These are phyloP conservation scores for Fusarium virguliforme DNA, from an alignment of 2,329 filamentous ascomycete species.

Conservation along the genomic window DNA sequence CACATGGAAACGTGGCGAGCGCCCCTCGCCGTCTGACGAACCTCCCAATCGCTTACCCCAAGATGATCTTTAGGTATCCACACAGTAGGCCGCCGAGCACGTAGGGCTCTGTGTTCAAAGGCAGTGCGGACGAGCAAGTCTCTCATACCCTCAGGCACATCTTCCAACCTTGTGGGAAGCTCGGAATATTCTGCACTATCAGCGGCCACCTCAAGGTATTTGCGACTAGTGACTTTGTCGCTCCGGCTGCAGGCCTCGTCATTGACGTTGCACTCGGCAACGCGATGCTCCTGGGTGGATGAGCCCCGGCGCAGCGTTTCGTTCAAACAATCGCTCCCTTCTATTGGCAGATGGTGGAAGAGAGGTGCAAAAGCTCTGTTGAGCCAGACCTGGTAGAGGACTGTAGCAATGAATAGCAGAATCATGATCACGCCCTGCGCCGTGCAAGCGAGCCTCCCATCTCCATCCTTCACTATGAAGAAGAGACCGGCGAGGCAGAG, in stretches of 20 bases:
- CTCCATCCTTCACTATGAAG: constrained; percentile 78
- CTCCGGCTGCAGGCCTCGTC: neutral
- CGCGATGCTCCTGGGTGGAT: neutral
- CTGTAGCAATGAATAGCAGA: constrained; percentile 78
- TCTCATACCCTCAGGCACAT: neutral
- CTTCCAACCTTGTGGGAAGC: neutral
- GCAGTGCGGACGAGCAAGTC: neutral
- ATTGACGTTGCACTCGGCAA: neutral
- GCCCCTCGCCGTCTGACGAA: neutral
- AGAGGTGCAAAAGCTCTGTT: neutral
- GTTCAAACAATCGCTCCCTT: neutral
- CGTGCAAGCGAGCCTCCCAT: constrained; percentile 72
- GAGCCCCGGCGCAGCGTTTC: neutral
- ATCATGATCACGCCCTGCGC: constrained; percentile 91
- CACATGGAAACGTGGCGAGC: neutral
- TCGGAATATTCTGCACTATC: neutral
- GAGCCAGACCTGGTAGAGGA: constrained; percentile 56
- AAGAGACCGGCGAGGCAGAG: constrained; percentile 91
- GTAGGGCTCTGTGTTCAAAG: neutral
- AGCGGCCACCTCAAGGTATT: neutral
- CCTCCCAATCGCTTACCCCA: neutral
- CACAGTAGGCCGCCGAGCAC: neutral
- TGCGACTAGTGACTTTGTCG: neutral
- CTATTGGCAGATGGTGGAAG: neutral
- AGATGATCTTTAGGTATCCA: neutral